Evolutionary conservation across 2,329 filamentous ascomycete species (phyloP), one percentile per base, ranked within the genome.

Genomic region (Chaetomiaceae sp.): DNA sequence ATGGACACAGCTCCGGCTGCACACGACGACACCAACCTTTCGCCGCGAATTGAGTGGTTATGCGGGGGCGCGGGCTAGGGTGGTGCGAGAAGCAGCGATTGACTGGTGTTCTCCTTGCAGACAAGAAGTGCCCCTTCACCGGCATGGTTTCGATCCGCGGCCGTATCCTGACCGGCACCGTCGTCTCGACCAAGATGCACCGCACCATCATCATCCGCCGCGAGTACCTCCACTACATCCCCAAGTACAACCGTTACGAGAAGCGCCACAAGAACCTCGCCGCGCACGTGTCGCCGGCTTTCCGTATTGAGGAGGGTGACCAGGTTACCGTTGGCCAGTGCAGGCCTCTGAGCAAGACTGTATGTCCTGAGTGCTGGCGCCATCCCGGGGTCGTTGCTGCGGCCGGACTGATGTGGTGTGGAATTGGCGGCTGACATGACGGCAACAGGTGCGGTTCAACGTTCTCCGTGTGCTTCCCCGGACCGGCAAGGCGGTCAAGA

Each of bases 61-160:
- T 18, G 34, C 47, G 26, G 24, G 38, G 22, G 38, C 37, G n/a
- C 20, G 15, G 38, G 35, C 4, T 4, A 15, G 15, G 2, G 26
- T 38, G 34, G 38, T 15, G n/a, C 3, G 27, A 37, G 29, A 33
- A 46, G 40, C 27, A 42, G 42, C 46, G 35, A 43, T 52, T 50
- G 51, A 54, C 53, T 48, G 44, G 43, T 40, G n/a, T 42, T 47
- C 27, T 49, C 42, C 40, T n/a, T 58, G 66, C 68, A 95, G 93
- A 98, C 86, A 98, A 98, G 88, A 98, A 98, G 83, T 98, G 93
- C 86, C 93, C 93, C 63, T 98, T 98, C 86, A 95, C 89, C 65
- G 94, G 94, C 72, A 81, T 91, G 73, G 90, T 98, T 73, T 97
- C 93, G 61, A 98, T 98, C 81, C 93, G 93, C 79, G 93, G 93